These are phyloP conservation scores for Aspergillus piperis DNA, from an alignment of 2,329 filamentous ascomycete species.

Conservation along the genomic window DNA sequence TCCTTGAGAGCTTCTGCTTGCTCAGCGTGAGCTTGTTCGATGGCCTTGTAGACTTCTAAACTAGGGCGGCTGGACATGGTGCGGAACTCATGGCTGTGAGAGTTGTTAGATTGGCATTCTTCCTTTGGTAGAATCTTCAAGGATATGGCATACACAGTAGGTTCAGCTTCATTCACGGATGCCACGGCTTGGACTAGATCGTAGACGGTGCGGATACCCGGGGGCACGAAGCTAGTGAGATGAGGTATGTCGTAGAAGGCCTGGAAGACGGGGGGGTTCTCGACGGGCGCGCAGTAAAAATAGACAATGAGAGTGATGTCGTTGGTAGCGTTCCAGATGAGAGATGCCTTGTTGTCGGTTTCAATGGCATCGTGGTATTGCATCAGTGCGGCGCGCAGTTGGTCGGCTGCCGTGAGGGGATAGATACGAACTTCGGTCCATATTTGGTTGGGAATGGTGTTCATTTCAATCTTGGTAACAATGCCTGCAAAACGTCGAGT, in stretches of 20 bases:
- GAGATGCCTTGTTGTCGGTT: conserved; percentile 11
- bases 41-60: conserved; percentile 15
- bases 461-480: conserved; percentile 20
- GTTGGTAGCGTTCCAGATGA: conserved; percentile 14
- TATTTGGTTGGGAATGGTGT: conserved; percentile 17
- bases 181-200: conserved; percentile 9
- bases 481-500: conserved; percentile 9
- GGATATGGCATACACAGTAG: not conserved
- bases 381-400: conserved; percentile 14
- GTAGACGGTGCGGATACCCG: conserved; percentile 11
- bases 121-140: too few relatives aligned
- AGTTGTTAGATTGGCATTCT: not conserved
- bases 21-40: conserved; percentile 8
- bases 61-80: conserved; percentile 16
- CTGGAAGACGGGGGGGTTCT: conserved; percentile 7
- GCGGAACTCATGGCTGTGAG: conserved; percentile 19
- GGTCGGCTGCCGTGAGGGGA: not conserved
- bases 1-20: conserved; percentile 6
- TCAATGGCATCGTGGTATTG: conserved; percentile 17
- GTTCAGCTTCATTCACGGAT: conserved; percentile 4
- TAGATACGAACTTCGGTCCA: conserved; percentile 19
- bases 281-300: conserved; percentile 13
- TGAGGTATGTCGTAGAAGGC: conserved; percentile 13
- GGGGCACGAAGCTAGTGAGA: conserved; percentile 7
- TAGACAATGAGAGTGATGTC: conserved; percentile 11